Percentiles rank a stretch among this genome's conserved stretches.
Conservation (phyloP, 1,139 yeast genomes). For the Yamadazyma oceani region DNA sequence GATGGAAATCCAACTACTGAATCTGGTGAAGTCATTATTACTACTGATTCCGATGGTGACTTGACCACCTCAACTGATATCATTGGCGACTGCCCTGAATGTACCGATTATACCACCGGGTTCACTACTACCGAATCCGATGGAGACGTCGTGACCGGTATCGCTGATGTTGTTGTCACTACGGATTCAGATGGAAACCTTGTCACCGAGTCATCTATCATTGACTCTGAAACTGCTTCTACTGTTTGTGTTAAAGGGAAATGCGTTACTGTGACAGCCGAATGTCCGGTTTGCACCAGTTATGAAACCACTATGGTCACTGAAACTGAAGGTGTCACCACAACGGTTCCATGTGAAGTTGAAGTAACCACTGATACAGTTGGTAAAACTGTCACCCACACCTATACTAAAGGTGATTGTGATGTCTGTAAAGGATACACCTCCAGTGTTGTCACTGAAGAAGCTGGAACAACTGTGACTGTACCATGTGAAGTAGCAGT, state of each 20-base stretch:
- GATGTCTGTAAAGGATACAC: slow-evolving; percentile 8
- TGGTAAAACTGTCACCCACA: slow-evolving; percentile 1
- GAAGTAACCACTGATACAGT: slow-evolving; percentile 5
- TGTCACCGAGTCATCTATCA: slow-evolving; percentile 8
- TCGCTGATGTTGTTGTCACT: slow-evolving; percentile 15
- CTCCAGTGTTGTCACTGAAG: slow-evolving; percentile 12
- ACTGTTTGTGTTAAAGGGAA: slow-evolving; percentile 17
- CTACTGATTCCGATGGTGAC: slow-evolving; percentile 8
- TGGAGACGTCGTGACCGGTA: slow-evolving; percentile 17
- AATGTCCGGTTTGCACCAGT: slow-evolving; percentile 6
- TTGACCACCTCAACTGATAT: slow-evolving; percentile 10
- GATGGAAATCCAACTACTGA: slow-evolving; percentile 8
- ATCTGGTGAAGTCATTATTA: slow-evolving; percentile 9
- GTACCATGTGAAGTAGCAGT: slow-evolving; percentile 11
- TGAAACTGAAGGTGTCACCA: slow-evolving; percentile 3
- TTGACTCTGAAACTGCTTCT: slow-evolving; percentile 8
- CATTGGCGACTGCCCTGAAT: slow-evolving; percentile 11
- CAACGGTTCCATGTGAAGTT: slow-evolving; percentile 11
- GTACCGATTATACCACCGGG: slow-evolving; percentile 19
- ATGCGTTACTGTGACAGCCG: slow-evolving; percentile 5
- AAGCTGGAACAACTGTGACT: slow-evolving; percentile 14
- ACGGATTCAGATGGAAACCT: slow-evolving; percentile 12
- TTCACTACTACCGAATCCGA: slow-evolving; percentile 18
- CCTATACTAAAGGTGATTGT: slow-evolving; percentile 18
- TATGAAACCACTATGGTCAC: slow-evolving; percentile 4